Evolutionary conservation across 768 basidiomycete species (phyloP).

Genomic region (Pholiota molesta): DNA sequence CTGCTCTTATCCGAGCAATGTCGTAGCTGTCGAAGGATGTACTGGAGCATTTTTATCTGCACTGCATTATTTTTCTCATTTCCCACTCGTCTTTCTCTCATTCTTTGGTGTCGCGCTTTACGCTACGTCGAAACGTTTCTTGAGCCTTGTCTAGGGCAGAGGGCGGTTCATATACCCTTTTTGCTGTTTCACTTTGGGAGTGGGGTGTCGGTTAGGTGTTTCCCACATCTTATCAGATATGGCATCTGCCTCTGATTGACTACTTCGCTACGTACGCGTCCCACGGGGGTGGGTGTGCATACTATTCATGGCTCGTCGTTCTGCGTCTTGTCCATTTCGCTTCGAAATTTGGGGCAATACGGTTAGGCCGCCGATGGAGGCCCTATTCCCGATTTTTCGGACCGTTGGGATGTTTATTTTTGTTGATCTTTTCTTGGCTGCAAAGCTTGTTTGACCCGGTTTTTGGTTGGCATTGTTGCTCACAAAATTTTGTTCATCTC

Average conservation of each 20-base stretch:
- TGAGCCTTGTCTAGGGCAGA: neutral
- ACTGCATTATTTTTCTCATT: neutral
- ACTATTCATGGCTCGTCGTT: constrained; percentile 2
- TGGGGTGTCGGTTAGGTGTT: neutral
- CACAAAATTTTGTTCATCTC: constrained; percentile 17
- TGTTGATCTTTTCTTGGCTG: neutral
- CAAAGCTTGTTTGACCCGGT: neutral
- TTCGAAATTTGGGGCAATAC: neutral
- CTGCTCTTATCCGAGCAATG: neutral
- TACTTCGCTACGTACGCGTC: neutral
- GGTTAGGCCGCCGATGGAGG: neutral
- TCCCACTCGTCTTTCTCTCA: neutral
- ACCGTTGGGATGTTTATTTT: neutral
- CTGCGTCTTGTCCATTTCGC: neutral
- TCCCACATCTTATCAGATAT: constrained; percentile 44
- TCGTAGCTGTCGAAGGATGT: neutral
- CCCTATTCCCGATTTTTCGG: constrained; percentile 1
- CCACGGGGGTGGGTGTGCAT: constrained; percentile 5
- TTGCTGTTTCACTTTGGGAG: neutral
- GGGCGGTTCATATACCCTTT: neutral
- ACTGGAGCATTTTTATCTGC: constrained; percentile 4
- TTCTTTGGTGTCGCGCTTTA: neutral
- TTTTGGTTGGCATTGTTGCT: neutral
- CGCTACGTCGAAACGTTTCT: neutral
- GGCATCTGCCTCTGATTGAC: constrained; percentile 7